These are phyloP conservation scores for Cydonia oblonga DNA, from an alignment of 331 rosid genomes.

Conservation along the genomic window DNA sequence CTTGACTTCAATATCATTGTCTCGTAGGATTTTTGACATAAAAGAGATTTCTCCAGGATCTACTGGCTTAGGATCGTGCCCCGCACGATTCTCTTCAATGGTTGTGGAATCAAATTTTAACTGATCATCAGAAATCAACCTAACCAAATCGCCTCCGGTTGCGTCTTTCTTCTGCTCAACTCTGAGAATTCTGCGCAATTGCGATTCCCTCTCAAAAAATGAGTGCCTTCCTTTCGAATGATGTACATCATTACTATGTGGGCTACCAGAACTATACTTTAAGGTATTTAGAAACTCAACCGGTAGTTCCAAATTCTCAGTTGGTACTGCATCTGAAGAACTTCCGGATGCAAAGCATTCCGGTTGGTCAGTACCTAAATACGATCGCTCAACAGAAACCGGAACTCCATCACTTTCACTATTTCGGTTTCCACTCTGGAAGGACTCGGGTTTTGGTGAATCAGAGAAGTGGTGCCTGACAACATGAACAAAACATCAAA, in stretches of 20 bases:
- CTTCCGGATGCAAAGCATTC: background rate
- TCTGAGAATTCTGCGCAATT: background rate
- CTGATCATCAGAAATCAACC: slow-evolving; percentile 11
- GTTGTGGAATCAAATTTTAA: slow-evolving; percentile 2
- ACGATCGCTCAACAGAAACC: background rate
- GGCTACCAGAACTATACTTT: slow-evolving; percentile 20
- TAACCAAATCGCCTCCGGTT: slow-evolving; percentile 8
- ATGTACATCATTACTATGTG: background rate
- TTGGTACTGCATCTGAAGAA: background rate
- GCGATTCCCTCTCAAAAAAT: slow-evolving; percentile 4
- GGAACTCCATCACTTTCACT: background rate
- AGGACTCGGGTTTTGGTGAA: background rate
- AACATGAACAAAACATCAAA: background rate
- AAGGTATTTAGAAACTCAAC: slow-evolving; percentile 13
- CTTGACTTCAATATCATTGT: background rate
- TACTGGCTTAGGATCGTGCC: background rate
- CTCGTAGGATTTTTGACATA: slow-evolving; percentile 10
- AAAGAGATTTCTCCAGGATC: slow-evolving; percentile 11
- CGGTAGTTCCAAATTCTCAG: background rate
- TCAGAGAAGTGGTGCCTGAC: slow-evolving; percentile 16
- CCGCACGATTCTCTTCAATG: background rate
- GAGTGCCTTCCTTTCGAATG: slow-evolving; percentile 5
- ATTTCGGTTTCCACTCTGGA: background rate
- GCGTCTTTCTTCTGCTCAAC: slow-evolving; percentile 3
- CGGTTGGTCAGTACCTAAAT: background rate